A percentile compares a stretch with the other conserved stretches of the same genome.
These are phyloP conservation scores for Novakomyces olei DNA, from an alignment of 805 yeast species.

Conservation along the genomic window DNA sequence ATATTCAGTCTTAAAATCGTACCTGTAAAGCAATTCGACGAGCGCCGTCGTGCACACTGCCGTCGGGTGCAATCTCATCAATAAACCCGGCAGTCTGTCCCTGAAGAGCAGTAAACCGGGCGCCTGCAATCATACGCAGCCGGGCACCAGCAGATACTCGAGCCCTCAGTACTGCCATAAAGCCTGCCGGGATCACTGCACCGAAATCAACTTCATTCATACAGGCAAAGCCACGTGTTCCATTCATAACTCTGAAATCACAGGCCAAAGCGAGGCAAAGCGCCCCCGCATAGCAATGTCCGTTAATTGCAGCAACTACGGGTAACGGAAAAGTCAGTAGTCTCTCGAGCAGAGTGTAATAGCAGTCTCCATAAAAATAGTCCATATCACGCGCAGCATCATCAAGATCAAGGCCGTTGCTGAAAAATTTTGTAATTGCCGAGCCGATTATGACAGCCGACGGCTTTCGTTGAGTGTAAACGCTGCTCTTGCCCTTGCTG, in stretches of 20 bases:
- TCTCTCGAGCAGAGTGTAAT: slow-evolving; percentile 16
- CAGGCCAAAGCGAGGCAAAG: slow-evolving; percentile 19
- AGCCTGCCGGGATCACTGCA: too few species aligned
- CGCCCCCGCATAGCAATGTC: slow-evolving; percentile 23
- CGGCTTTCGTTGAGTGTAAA: too few species aligned
- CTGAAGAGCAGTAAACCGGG: too few species aligned
- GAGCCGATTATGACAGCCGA: slow-evolving; percentile 20
- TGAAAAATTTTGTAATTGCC: slow-evolving; percentile 17
- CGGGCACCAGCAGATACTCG: too few species aligned
- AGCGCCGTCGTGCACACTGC: too few species aligned
- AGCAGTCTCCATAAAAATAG: slow-evolving; percentile 15
- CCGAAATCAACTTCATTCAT: slow-evolving; percentile 19
- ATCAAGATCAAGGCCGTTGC: slow-evolving; percentile 20
- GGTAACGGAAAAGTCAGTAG: slow-evolving; percentile 20
- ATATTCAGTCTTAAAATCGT: too few species aligned
- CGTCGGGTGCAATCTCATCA: too few species aligned
- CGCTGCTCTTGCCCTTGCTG: too few species aligned
- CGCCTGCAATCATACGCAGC: too few species aligned
- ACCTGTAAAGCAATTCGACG: too few species aligned
- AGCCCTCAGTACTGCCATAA: too few species aligned
- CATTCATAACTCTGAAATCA: slow-evolving; percentile 21
- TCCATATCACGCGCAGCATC: slow-evolving; percentile 16
- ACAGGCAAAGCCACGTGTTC: slow-evolving; percentile 18
- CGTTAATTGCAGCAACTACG: slow-evolving; percentile 19
- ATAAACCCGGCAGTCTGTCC: too few species aligned